Conservation (phyloP, 805 yeast genomes). For the Saccharomycopsis schoenii region DNA sequence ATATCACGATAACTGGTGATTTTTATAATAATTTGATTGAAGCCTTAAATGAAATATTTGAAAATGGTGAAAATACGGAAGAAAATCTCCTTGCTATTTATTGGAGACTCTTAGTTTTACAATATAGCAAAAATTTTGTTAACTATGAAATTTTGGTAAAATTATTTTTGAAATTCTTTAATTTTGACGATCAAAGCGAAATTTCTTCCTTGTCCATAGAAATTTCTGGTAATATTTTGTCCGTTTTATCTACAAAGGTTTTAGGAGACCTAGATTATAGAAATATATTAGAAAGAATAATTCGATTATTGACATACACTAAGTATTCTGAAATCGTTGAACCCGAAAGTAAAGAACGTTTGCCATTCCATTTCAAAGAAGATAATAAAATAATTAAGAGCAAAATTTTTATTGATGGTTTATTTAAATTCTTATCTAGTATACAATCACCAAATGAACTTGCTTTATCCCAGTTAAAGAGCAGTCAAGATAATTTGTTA, state of each 20-base stretch:
- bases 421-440: constrained; percentile 19
- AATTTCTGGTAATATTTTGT: constrained; percentile 32
- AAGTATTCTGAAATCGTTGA: constrained; percentile 2
- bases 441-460: not conserved
- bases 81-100: constrained; percentile 30
- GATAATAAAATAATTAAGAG: constrained; percentile 30
- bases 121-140: constrained; percentile 26
- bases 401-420: constrained; percentile 19
- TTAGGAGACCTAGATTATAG: constrained; percentile 13
- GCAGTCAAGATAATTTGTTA: constrained; percentile 4
- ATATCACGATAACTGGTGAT: constrained; percentile 18
- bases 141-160: constrained; percentile 21
- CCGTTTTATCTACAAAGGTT: constrained; percentile 25
- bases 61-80: not conserved
- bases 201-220: constrained; percentile 30
- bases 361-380: constrained; percentile 18
- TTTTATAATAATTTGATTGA: constrained; percentile 13
- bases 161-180: constrained; percentile 21
- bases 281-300: constrained; percentile 16
- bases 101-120: constrained; percentile 43
- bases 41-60: constrained; percentile 8
- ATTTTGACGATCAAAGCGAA: not conserved
- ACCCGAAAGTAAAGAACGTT: constrained; percentile 21
- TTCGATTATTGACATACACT: constrained; percentile 14
- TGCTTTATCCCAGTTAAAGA: constrained; percentile 1